These are phyloP conservation scores for Chrysosporium queenslandicum DNA, from an alignment of 2,329 filamentous ascomycete species.

Conservation along the genomic window DNA sequence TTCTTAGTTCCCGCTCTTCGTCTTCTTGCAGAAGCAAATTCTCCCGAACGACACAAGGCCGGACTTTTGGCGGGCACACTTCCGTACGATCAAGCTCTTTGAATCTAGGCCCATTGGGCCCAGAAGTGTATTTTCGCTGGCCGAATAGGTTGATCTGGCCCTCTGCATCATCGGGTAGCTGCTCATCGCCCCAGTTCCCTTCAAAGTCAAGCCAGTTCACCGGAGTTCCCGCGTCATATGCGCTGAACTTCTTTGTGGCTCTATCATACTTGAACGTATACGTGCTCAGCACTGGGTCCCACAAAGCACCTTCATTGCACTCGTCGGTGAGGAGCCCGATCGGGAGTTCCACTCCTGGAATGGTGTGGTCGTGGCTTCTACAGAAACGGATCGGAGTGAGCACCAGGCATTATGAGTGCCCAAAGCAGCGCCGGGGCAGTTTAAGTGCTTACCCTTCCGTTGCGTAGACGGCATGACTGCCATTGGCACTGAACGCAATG, in stretches of 20 bases:
- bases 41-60: not conserved
- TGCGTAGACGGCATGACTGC: slow-evolving; percentile 57
- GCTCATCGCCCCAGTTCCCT: slow-evolving; percentile 54
- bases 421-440: no score
- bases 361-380: slow-evolving; percentile 52
- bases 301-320: slow-evolving; percentile 46
- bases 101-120: slow-evolving; percentile 52
- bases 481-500: slow-evolving; percentile 49
- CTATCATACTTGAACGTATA: slow-evolving; percentile 48
- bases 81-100: slow-evolving; percentile 48
- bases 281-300: slow-evolving; percentile 50
- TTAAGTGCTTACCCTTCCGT: slow-evolving; percentile 37
- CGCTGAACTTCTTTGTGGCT: slow-evolving; percentile 34
- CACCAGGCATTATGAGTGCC: not conserved
- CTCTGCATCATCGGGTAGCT: slow-evolving; percentile 44
- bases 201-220: slow-evolving; percentile 47
- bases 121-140: slow-evolving; percentile 47
- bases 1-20: slow-evolving; percentile 1
- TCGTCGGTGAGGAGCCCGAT: slow-evolving; percentile 46
- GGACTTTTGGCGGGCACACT: slow-evolving; percentile 44
- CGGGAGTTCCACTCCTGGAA: slow-evolving; percentile 51
- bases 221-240: slow-evolving; percentile 41
- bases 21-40: slow-evolving; percentile 1
- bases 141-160: slow-evolving; percentile 37
- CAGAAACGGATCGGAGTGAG: not conserved